A percentile compares a stretch with the other conserved stretches of the same genome.
Evolutionary conservation across 2,329 filamentous ascomycete genomes (phyloP).

Genomic region (Ophiognomonia clavigignenti-juglandacearum): DNA sequence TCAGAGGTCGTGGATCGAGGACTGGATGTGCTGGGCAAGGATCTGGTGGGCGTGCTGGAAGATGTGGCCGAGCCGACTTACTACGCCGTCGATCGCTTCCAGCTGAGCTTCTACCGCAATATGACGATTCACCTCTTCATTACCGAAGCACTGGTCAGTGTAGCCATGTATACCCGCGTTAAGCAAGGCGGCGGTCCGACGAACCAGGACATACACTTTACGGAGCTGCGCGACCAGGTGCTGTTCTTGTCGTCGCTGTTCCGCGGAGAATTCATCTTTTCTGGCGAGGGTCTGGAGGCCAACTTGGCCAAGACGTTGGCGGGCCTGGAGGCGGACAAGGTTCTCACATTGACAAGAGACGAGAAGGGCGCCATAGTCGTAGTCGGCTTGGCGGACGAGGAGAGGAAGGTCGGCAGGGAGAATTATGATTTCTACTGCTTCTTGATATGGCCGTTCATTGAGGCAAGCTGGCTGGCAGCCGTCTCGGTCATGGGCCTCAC

Average conservation of each 20-base stretch:
- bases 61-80: conserved; percentile 87
- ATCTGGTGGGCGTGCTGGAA: conserved; percentile 75
- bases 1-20: conserved; percentile 82
- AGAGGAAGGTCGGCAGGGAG: conserved; percentile 76
- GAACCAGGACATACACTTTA: conserved; percentile 72
- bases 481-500: conserved; percentile 83
- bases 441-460: conserved; percentile 96
- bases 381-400: conserved; percentile 70
- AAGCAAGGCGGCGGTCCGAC: conserved; percentile 85
- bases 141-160: conserved; percentile 83
- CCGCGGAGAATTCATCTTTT: conserved; percentile 95
- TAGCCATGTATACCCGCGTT: conserved; percentile 82
- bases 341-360: conserved; percentile 64
- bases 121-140: conserved; percentile 99
- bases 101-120: conserved; percentile 96
- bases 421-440: conserved; percentile 99
- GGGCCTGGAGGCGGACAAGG: conserved; percentile 71
- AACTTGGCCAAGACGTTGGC: conserved; percentile 79
- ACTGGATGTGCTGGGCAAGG: conserved; percentile 84
- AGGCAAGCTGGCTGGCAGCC: conserved; percentile 86
- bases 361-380: conserved; percentile 52
- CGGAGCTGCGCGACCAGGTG: conserved; percentile 72
- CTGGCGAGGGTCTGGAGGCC: conserved; percentile 71
- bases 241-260: conserved; percentile 90
- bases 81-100: conserved; percentile 92